Base-by-base conservation (phyloP, 192 early-diverging fungal genomes). In the Backusella australiensis region DNA sequence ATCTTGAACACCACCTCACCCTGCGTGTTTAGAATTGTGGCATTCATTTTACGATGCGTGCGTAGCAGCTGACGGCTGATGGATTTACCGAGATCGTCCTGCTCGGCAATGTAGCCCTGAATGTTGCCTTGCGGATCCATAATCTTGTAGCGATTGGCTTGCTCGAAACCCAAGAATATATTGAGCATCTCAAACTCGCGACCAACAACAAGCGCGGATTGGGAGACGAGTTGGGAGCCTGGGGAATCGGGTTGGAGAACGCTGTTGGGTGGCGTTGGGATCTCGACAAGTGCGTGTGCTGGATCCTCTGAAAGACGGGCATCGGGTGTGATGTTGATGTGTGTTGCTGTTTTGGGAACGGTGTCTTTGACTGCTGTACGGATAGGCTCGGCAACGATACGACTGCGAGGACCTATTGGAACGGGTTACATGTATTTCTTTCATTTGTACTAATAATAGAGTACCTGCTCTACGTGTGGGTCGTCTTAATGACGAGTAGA, bases 101-200 rank as follows among this genome's bases (percentile, higher is more conserved):
- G 87, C 78, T 97, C 96, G 4, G 89, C 90, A 85, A 97, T 94
- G 69, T 89, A 94, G 21, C 95, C 95, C 14, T 94, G 89, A n/a
- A 87, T 76, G 34, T 83, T 82, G 38, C 92, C 92, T 21, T 80
- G 41, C 0, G 88, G 82, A 78, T 92, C 90, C 70, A 91, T 87
- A 69, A 97, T 89, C 12, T 92, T 86, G 75, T 97, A 95, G 69
- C 90, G 91, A 86, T 97, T 97, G 12, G 93, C 95, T 77, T 97
- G 93, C 78, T 97, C 94, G 74, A 90, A 95, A 14, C 92, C 92
- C 41, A 92, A 38, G 39, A 90, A 85, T 1, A 92, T 84, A 75
- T 96, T 97, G 80, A 97, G 81, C 90, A 96, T 94, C 78, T 96
- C 95, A 21, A 96, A 65, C 77, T 95, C 91, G 7, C 95, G 73